Conservation (phyloP, 2,329 filamentous ascomycete genomes). For the Alternaria longipes region DNA sequence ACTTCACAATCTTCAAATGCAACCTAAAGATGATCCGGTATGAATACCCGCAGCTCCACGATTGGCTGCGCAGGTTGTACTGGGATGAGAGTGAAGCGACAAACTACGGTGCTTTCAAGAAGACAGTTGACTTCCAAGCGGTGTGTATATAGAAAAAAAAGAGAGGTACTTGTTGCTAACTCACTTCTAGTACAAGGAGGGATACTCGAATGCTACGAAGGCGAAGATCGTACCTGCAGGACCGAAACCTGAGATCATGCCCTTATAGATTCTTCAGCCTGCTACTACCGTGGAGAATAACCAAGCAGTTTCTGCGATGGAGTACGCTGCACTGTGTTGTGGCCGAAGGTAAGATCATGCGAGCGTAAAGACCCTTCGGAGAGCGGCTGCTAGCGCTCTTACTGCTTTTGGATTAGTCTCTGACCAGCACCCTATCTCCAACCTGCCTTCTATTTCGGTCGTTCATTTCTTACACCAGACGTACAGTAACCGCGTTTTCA, state of each 20-base stretch:
- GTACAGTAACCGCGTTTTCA: not conserved
- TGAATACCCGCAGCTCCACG: slow-evolving; percentile 80
- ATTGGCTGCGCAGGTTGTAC: slow-evolving; percentile 82
- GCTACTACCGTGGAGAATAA: too few species aligned
- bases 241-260: slow-evolving; percentile 24
- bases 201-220: slow-evolving; percentile 18
- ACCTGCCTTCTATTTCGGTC: not conserved
- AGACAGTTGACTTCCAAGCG: slow-evolving; percentile 29
- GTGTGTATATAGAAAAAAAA: not conserved
- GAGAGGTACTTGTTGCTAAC: not conserved
- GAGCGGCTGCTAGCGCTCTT: not conserved
- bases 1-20: slow-evolving; percentile 70
- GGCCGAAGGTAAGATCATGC: not conserved
- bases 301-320: not conserved
- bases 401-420: not conserved
- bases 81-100: slow-evolving; percentile 66
- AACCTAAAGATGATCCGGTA: slow-evolving; percentile 83
- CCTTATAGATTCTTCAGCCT: not conserved
- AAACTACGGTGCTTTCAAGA: slow-evolving; percentile 36
- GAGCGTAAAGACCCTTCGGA: not conserved
- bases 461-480: not conserved
- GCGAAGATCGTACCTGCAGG: slow-evolving; percentile 28
- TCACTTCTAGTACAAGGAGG: slow-evolving; percentile 19
- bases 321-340: not conserved
- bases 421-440: not conserved